phyloP scores from a whole-genome alignment of 2,329 filamentous ascomycete genomes.

The Cladophialophora chaetospira region DNA sequence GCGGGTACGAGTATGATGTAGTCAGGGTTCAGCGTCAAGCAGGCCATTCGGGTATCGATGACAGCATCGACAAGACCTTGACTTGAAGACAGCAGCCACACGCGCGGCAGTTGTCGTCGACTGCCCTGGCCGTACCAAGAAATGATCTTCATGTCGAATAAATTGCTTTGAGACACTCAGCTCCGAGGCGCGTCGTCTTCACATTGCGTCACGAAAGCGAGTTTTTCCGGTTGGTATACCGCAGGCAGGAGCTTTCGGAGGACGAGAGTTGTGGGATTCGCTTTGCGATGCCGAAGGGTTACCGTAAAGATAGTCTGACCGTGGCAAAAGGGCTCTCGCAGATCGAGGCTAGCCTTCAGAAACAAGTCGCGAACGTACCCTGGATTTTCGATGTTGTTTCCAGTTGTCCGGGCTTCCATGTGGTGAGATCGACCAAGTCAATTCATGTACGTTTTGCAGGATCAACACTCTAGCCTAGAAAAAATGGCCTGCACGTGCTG shows the following conservation, averaged over 20 bases:
- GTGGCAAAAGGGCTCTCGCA: background rate
- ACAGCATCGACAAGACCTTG: background rate
- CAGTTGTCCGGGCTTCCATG: background rate
- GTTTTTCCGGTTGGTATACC: background rate
- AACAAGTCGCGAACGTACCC: background rate
- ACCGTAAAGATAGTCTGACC: background rate
- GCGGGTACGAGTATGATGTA: background rate
- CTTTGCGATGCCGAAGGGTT: background rate
- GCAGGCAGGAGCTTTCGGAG: background rate
- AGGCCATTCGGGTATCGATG: background rate
- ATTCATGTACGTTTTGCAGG: slow-evolving; percentile 2
- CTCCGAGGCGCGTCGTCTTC: background rate
- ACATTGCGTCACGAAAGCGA: slow-evolving; percentile 15
- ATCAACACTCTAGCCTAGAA: background rate
- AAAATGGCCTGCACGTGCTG: too few species aligned
- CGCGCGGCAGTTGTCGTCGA: background rate
- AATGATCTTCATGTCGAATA: background rate
- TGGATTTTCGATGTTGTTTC: background rate
- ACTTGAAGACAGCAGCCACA: background rate
- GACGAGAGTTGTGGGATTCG: background rate
- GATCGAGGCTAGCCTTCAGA: slow-evolving; percentile 4
- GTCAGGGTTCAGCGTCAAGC: background rate
- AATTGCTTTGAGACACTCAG: background rate
- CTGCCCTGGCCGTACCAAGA: background rate
- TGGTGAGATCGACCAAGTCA: slow-evolving; percentile 17